A percentile compares a stretch with the other conserved stretches of the same genome.
Evolutionary conservation across 176 grass and related monocot genomes (phyloP).

Genomic region (Eragrostis nindensis): DNA sequence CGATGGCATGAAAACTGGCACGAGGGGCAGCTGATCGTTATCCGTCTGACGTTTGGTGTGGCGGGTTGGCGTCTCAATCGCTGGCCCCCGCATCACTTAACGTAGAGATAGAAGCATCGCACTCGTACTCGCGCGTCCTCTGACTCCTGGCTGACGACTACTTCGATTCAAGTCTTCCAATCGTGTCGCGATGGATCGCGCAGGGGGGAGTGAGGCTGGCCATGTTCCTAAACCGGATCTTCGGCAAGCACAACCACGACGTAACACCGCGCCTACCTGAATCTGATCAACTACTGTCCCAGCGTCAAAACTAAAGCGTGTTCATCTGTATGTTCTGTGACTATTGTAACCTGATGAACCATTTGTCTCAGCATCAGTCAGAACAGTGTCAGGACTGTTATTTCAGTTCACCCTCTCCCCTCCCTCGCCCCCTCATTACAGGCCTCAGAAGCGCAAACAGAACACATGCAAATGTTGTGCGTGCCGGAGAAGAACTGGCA

Average conservation of each 20-base stretch:
- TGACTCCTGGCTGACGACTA: too few relatives aligned
- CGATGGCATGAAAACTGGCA: too few relatives aligned
- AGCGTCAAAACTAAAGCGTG: background rate
- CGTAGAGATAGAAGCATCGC: too few relatives aligned
- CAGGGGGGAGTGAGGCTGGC: slow-evolving; percentile 83
- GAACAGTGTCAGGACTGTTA: too few relatives aligned
- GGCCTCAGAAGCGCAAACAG: slow-evolving; percentile 86
- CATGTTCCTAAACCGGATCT: slow-evolving; percentile 80
- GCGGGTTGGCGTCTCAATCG: too few relatives aligned
- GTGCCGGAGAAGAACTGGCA: slow-evolving; percentile 89
- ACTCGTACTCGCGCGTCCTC: too few relatives aligned
- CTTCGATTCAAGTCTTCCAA: slow-evolving; percentile 68
- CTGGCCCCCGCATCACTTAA: too few relatives aligned
- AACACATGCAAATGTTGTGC: slow-evolving; percentile 83
- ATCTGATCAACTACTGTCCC: background rate
- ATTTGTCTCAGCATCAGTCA: background rate
- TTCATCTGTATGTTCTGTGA: background rate
- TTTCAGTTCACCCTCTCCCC: too few relatives aligned
- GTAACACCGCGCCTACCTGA: slow-evolving; percentile 24
- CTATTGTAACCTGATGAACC: too few relatives aligned
- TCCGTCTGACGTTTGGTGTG: too few relatives aligned
- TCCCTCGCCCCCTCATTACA: slow-evolving; percentile 74
- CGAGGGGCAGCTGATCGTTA: too few relatives aligned
- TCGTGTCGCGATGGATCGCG: slow-evolving; percentile 71
- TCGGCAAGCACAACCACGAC: slow-evolving; percentile 54